phyloP scores from a whole-genome alignment of 768 basidiomycete species.

The Trametes elegans region DNA sequence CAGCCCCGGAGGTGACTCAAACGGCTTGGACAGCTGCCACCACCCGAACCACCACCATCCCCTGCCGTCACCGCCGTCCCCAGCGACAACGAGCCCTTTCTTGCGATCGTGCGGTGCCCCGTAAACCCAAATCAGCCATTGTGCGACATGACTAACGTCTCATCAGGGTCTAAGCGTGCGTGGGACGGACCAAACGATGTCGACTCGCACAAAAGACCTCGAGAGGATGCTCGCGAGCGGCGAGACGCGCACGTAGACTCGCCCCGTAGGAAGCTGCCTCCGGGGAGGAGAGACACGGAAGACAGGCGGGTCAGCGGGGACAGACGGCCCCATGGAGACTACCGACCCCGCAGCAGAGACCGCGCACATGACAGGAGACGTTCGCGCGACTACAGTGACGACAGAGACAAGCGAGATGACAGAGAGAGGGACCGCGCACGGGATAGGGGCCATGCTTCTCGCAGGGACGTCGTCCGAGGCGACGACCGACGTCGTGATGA shows the following conservation, averaged over 20 bases:
- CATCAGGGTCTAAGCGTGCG: slow-evolving; percentile 81
- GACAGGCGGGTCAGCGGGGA: slow-evolving; percentile 33
- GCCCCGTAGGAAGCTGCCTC: slow-evolving; percentile 28
- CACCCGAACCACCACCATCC: slow-evolving; percentile 7
- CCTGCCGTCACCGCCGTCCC: slow-evolving; percentile 6
- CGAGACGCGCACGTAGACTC: slow-evolving; percentile 61
- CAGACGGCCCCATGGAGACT: slow-evolving; percentile 27
- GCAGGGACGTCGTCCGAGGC: slow-evolving; percentile 31
- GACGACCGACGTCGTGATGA: slow-evolving; percentile 18
- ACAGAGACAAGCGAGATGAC: slow-evolving; percentile 39
- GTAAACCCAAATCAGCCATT: slow-evolving; percentile 54
- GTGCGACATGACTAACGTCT: slow-evolving; percentile 70
- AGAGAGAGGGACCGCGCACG: slow-evolving; percentile 32
- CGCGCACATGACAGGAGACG: slow-evolving; percentile 32
- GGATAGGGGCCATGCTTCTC: slow-evolving; percentile 25
- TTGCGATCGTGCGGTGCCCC: slow-evolving; percentile 78
- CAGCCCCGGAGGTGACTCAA: background rate
- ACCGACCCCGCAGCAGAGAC: slow-evolving; percentile 35
- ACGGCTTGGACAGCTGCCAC: too few relatives aligned
- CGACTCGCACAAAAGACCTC: slow-evolving; percentile 51
- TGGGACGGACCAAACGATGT: slow-evolving; percentile 55
- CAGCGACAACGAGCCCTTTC: slow-evolving; percentile 23
- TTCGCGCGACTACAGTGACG: slow-evolving; percentile 29
- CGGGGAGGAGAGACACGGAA: slow-evolving; percentile 35
- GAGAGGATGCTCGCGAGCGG: slow-evolving; percentile 63